Percentiles rank a stretch among this genome's conserved stretches.
Conservation (phyloP, 1,139 yeast genomes). For the Geotrichum histeridarum region DNA sequence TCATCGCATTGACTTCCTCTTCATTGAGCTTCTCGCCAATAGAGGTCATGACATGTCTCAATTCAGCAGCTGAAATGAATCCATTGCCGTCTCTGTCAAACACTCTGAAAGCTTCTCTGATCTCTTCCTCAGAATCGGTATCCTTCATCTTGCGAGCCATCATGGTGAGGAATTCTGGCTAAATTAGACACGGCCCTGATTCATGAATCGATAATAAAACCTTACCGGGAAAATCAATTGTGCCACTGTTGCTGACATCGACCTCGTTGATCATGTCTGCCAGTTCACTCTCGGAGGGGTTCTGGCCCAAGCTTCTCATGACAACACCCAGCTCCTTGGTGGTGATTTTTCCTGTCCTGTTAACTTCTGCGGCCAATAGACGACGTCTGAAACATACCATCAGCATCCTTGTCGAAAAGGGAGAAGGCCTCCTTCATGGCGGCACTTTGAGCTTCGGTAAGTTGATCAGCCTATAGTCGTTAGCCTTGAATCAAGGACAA, state of each 20-base stretch:
- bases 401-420: constrained; percentile 90
- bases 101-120: constrained; percentile 94
- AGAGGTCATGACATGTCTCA: constrained; percentile 91
- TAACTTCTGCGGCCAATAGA: background rate
- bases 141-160: constrained; percentile 95
- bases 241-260: constrained; percentile 44
- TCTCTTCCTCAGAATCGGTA: constrained; percentile 83
- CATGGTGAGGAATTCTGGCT: constrained; percentile 58
- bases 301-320: constrained; percentile 97
- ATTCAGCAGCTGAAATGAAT: constrained; percentile 89
- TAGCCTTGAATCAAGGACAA: background rate
- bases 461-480: constrained; percentile 59
- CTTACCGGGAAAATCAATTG: constrained; percentile 29
- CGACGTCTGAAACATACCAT: constrained; percentile 46
- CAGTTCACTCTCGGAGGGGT: constrained; percentile 92
- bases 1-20: constrained; percentile 94
- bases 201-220: background rate
- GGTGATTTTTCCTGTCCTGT: constrained; percentile 52
- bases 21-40: constrained; percentile 95
- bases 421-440: constrained; percentile 97
- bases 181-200: background rate
- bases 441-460: constrained; percentile 91
- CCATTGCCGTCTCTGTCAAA: constrained; percentile 87
- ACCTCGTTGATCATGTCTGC: constrained; percentile 96
- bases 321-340: constrained; percentile 95